Percentiles rank a stretch among this genome's conserved stretches.
These are phyloP conservation scores for Cyclocybe cylindracea DNA, from an alignment of 768 basidiomycete genomes.

Conservation along the genomic window DNA sequence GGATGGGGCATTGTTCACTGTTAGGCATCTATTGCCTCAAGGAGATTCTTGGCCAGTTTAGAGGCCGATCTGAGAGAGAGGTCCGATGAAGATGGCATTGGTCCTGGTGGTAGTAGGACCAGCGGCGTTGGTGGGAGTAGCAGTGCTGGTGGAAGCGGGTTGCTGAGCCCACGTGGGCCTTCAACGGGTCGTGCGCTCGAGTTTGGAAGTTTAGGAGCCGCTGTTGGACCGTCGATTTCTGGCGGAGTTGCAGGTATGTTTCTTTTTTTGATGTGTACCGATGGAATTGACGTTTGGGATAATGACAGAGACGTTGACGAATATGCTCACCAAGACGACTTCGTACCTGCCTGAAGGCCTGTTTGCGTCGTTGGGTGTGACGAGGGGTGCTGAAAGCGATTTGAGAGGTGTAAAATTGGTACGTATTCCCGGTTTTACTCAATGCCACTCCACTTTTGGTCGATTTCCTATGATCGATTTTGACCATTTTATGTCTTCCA, in stretches of 20 bases:
- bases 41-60: conserved; percentile 72
- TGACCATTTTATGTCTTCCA: background rate
- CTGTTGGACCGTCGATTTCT: background rate
- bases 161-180: no score
- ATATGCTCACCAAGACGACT: conserved; percentile 61
- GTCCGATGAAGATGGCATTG: conserved; percentile 35
- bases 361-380: conserved; percentile 70
- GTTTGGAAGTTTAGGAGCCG: conserved; percentile 7
- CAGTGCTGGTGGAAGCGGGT: no score
- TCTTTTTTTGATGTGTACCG: background rate
- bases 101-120: background rate
- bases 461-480: background rate
- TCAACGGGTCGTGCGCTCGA: conserved; percentile 5
- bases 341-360: conserved; percentile 66
- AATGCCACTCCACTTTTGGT: background rate
- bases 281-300: conserved; percentile 3
- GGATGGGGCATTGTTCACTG: conserved; percentile 85
- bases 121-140: no score
- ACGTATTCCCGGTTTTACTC: conserved; percentile 18
- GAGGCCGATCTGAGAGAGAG: conserved; percentile 66
- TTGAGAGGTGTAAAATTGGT: conserved; percentile 77
- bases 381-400: conserved; percentile 53
- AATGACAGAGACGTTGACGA: conserved; percentile 52
- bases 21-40: conserved; percentile 87
- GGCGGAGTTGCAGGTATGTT: conserved; percentile 60